A percentile compares a stretch with the other conserved stretches of the same genome.
These are phyloP conservation scores for Crataegus laevigata DNA, from an alignment of 306 rosid genomes.

Conservation along the genomic window DNA sequence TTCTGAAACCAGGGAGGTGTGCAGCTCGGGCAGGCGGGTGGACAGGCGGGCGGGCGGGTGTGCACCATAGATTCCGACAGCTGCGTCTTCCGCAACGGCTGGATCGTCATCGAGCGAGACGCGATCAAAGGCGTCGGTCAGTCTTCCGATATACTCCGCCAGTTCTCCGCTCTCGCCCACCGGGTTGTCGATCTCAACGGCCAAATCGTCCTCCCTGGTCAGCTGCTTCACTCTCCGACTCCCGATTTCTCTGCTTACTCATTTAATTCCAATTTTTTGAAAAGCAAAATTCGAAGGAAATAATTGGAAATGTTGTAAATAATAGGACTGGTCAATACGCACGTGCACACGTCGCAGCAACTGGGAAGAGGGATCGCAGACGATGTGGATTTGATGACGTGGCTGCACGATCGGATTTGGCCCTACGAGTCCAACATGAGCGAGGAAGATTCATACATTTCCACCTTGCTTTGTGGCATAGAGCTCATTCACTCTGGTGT, in stretches of 20 bases:
- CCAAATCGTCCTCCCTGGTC: constrained; percentile 60
- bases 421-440: constrained; percentile 86
- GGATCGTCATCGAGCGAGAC: constrained; percentile 44
- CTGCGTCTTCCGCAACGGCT: constrained; percentile 62
- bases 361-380: constrained; percentile 83
- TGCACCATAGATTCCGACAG: constrained; percentile 58
- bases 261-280: background rate
- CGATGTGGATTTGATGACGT: constrained; percentile 81
- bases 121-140: constrained; percentile 53
- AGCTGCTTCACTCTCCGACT: constrained; percentile 13
- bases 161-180: constrained; percentile 32
- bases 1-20: no score
- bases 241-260: background rate
- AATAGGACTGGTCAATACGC: constrained; percentile 68
- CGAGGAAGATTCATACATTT: constrained; percentile 62
- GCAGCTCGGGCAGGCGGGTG: no score
- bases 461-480: constrained; percentile 71
- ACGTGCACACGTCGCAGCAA: constrained; percentile 82
- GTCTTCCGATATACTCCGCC: constrained; percentile 38
- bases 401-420: constrained; percentile 87
- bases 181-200: constrained; percentile 45
- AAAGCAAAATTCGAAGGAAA: background rate
- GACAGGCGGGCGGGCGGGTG: no score
- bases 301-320: background rate
- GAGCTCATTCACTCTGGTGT: constrained; percentile 83